Conservation (phyloP, 805 yeast genomes). For the Suhomyces sp. region DNA sequence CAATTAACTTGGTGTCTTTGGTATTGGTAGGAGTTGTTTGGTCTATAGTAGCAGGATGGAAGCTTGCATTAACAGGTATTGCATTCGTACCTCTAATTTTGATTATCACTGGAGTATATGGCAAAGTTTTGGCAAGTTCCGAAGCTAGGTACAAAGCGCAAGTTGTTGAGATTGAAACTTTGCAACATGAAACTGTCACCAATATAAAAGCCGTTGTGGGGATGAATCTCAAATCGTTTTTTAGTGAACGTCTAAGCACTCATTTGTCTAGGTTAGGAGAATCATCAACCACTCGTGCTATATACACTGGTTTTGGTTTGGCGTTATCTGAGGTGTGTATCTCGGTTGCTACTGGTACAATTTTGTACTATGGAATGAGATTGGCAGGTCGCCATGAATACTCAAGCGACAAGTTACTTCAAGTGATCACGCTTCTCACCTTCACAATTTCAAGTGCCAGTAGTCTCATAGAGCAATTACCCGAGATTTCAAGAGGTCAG, state of each 20-base stretch:
- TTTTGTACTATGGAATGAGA: conserved; percentile 76
- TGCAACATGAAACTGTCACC: conserved; percentile 49
- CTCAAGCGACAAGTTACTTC: conserved; percentile 54
- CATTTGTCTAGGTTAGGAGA: conserved; percentile 29
- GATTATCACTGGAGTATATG: conserved; percentile 50
- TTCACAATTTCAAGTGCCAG: conserved; percentile 71
- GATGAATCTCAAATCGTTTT: conserved; percentile 50
- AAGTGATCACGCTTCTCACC: conserved; percentile 66
- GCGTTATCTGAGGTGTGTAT: conserved; percentile 55
- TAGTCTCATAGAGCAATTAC: conserved; percentile 60
- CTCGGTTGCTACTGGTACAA: conserved; percentile 62
- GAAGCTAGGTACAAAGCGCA: conserved; percentile 61
- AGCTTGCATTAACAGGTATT: conserved; percentile 75
- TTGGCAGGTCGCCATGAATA: conserved; percentile 63
- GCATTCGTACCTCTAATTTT: conserved; percentile 68
- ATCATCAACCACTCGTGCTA: conserved; percentile 51
- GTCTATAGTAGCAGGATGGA: conserved; percentile 84
- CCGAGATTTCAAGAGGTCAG: conserved; percentile 77
- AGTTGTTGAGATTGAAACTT: conserved; percentile 53
- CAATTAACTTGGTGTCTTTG: conserved; percentile 52
- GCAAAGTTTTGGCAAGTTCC: conserved; percentile 46
- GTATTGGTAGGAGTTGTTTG: conserved; percentile 64
- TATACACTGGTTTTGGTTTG: conserved; percentile 64
- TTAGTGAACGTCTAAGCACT: conserved; percentile 35
- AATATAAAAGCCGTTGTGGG: conserved; percentile 65